Evolutionary conservation across 129 eudicot genomes (phyloP), one percentile per base, ranked within the genome.

Genomic region (Cynara cardunculus): DNA sequence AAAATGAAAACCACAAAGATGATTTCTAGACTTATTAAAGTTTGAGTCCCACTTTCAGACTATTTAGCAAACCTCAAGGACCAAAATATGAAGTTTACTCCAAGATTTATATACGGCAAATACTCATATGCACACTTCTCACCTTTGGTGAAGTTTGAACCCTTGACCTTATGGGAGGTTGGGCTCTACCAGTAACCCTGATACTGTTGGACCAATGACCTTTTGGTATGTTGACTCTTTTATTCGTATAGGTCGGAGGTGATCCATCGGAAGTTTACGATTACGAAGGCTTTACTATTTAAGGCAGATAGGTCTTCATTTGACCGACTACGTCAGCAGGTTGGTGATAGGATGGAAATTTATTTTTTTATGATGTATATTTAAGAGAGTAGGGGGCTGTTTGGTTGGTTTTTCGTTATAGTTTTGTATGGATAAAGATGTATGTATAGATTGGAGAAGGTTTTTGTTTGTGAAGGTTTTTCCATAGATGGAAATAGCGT

Each of bases 231-330:
- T 3, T 56, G 65, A 56, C 13, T 77, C 26, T 77, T 65, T 41
- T 80, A 41, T 34, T 24, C 14, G 0, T 56, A 78, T 87, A 92
- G 97, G 70, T 89, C 94, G 19, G 89, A 88, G 31, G 83, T 81
- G 22, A 88, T 88, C 31, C 89, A 88, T 39, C 82, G 97, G 30
- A 92, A 80, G 79, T 92, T 84, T 77, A 89, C 94, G 65, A 92
- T 92, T 44, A 83, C 92, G 30, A 92, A 88, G 76, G 97, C 97
- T 68, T 78, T 92, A 41, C 69, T 92, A 65, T 85, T 81, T 35
- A 92, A 86, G 86, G 97, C 97, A 46, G 97, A 89, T 67, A 89
- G 94, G 81, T 92, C 97, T 73, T 89, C 97, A 31, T 86, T 89
- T 79, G 92, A 89, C 78, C 89, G 97, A 61, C 72, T 89, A 21